Evolutionary conservation across 2,329 filamentous ascomycete species (phyloP).

Genomic region (Fusarium equiseti): DNA sequence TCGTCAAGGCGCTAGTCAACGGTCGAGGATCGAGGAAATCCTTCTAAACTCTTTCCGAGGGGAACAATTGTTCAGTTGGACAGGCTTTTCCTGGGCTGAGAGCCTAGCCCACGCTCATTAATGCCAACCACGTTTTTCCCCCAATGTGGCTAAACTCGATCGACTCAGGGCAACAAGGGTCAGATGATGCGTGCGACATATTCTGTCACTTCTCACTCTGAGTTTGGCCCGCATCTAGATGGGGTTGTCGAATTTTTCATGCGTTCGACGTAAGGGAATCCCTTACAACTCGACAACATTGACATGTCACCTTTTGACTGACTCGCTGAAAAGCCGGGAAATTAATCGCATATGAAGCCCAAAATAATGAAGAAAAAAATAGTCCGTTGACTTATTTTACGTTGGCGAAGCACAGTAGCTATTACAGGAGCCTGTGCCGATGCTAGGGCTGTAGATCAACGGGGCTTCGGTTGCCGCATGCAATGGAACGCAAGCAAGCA

Average conservation of each 20-base stretch:
- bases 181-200: background rate
- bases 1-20: conserved; percentile 7
- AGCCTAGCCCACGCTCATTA: background rate
- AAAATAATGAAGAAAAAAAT: background rate
- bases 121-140: conserved; percentile 6
- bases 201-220: conserved; percentile 7
- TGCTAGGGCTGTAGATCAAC: background rate
- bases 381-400: background rate
- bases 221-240: conserved; percentile 2
- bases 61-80: conserved; percentile 1
- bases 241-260: conserved; percentile 4
- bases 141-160: background rate
- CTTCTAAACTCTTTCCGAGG: background rate
- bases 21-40: background rate
- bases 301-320: conserved; percentile 10
- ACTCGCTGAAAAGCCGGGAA: background rate
- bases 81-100: background rate
- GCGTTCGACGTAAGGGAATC: conserved; percentile 23
- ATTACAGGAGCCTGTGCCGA: background rate
- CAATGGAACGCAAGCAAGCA: conserved; percentile 13
- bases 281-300: background rate
- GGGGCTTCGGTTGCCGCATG: conserved; percentile 15
- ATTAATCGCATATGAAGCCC: background rate
- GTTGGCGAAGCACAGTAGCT: background rate
- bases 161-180: conserved; percentile 1